These are phyloP conservation scores for Cordia subcordata DNA, from an alignment of 257 asterid species.

Conservation along the genomic window DNA sequence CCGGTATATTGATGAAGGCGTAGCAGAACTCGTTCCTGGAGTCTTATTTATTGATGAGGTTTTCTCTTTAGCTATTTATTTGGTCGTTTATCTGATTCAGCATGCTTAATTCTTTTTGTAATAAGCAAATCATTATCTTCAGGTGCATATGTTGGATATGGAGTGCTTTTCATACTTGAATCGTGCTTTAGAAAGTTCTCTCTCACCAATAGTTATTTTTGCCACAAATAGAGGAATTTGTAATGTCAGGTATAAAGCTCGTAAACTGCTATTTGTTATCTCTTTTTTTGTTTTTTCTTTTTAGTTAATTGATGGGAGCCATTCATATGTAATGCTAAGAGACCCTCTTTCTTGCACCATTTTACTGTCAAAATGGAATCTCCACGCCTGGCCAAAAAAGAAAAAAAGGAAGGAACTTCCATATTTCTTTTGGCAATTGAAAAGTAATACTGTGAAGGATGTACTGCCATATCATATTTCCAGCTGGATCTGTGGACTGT, in stretches of 20 bases:
- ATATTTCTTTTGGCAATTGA: too few relatives aligned
- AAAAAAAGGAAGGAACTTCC: too few relatives aligned
- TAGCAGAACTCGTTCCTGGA: slow-evolving; percentile 96
- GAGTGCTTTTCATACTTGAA: slow-evolving; percentile 89
- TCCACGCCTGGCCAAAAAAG: too few relatives aligned
- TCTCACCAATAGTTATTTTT: slow-evolving; percentile 88
- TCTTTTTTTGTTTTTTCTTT: background rate
- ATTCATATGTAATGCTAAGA: too few relatives aligned
- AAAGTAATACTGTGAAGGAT: too few relatives aligned
- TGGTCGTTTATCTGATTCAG: background rate
- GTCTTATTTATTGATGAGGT: slow-evolving; percentile 95
- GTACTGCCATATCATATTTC: too few relatives aligned
- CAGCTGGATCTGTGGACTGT: too few relatives aligned
- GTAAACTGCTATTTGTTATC: background rate
- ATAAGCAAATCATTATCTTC: slow-evolving; percentile 5
- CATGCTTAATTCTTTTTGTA: background rate
- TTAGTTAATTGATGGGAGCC: too few relatives aligned
- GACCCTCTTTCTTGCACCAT: too few relatives aligned
- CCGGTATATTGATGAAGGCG: slow-evolving; percentile 90
- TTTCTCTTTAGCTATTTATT: slow-evolving; percentile 3
- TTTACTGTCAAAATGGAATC: too few relatives aligned
- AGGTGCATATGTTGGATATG: slow-evolving; percentile 98
- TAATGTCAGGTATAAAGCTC: slow-evolving; percentile 57
- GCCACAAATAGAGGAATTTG: slow-evolving; percentile 94
- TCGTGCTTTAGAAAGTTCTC: slow-evolving; percentile 83